Base-by-base conservation (phyloP, 2,329 filamentous ascomycete genomes). In the Colletotrichum sp. region DNA sequence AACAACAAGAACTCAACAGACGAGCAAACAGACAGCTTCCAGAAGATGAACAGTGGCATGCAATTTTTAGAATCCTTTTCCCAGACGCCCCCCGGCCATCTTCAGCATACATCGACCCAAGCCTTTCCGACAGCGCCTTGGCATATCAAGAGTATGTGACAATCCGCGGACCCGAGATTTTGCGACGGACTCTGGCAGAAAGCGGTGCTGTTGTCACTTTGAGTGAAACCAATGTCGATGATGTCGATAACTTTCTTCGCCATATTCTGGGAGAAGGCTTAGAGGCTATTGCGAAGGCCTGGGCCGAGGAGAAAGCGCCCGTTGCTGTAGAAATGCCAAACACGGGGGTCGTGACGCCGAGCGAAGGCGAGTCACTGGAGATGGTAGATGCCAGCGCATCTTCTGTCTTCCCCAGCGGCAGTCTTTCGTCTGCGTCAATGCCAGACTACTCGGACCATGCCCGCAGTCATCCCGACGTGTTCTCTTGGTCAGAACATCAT, bases 41-140 rank as follows among this genome's bases (percentile, higher is more conserved):
- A 1, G 80, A 81, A 44, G 68, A 78, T 13, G 71, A 80, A 32
- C 78, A 81, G 32, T 82, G 81, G 81, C 79, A 80, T 57, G 76
- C 74, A 10, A 79, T 82, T 2, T 82, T 79, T 71, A 77, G 79
- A 5, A 78, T 78, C 8, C 44, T 82, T 1, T 81, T 82, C 59
- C 68, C 71, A 1, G 75, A 75, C 4, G 65, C 71, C 12, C 72
- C 73, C 9, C 78, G 65, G 2, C 80, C 80, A 28, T 71, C 63
- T 6, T 79, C 80, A 13, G 75, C 79, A 0, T 81, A 81, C 26
- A 77, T 78, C 16, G 78, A 80, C 10, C 16, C 59, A n/a, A 63
- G 26, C 28, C 59, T 34, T 12, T 63, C 32, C 16, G 59, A 28
- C 4, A 63, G 28, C 0, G 59, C 59, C 18, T n/a, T 63, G 18